Base-by-base conservation (phyloP, 176 grass and related monocot species). In the Avena sativa region DNA sequence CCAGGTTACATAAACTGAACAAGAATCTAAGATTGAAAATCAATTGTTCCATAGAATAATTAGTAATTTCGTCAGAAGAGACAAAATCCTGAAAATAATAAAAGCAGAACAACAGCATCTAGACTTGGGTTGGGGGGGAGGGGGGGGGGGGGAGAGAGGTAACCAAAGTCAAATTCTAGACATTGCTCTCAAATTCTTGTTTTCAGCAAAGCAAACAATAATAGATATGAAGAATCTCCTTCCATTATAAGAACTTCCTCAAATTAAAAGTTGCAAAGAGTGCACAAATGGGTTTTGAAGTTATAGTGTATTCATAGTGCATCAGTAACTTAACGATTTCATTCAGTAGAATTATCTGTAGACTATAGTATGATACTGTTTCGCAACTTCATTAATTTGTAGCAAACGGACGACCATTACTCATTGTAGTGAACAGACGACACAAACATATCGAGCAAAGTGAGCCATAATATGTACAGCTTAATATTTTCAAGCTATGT, bases 81-180 rank as follows among this genome's bases (percentile, higher is more conserved):
- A 68, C 16, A 87, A 49, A 71, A 66, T 78, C 25, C 19, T 80
- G 13, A 74, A 79, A 13, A 61, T 13, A 55, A 82, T 69, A 69
- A 74, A 7, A 61, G 38, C 17, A 12, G 12, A 28, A 50, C 2
- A 80, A 38, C 66, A 59, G 12, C 8, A 49, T 75, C 34, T 61
- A 84, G 14, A 74, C 2, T 8, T 66, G 62, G 21, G 23, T 23
- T 23, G 23, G 23, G 23, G 23, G 5, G 38, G 38, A 40, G 38
- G 38, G 38, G 38, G 38, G 38, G 38, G 38, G 12, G 48, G 13
- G 26, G 40, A 25, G 20, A 44, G 34, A 25, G 52, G 44, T 50
- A 26, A 28, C 3, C 12, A 8, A 36, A 21, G 25, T 19, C 9
- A 51, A 36, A 30, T 28, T 43, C 44, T 28, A 83, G 56, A 52